Base-by-base conservation (phyloP, 1,284 basidiomycete species). In the Microbotryomycetes sp. region DNA sequence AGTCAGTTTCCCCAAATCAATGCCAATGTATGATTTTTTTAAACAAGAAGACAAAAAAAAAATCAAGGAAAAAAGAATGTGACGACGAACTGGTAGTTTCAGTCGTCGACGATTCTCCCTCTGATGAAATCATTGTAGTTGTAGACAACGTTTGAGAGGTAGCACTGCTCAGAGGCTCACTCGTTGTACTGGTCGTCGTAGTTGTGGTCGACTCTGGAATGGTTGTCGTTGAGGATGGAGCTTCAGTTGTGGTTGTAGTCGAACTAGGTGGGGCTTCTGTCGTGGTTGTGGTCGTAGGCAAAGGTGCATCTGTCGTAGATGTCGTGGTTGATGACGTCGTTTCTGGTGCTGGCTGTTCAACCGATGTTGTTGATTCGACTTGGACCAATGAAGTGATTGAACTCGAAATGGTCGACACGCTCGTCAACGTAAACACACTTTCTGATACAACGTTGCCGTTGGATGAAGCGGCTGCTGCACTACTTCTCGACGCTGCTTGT, bases 341-440 rank as follows among this genome's bases (percentile, higher is more conserved):
- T 26, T 7, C 16, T 23, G 31, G 30, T 32, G 48, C 48, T 36
- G 23, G 54, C 48, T 31, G 54, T 45, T 56, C 31, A 3, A 51
- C 52, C 1, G 58, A 52, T 3, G 56, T 36, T 25, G 49, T 52
- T 6, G 53, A 32, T 22, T 23, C 31, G 19, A 36, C 29, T 30
- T 19, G 9, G 19, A 30, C 31, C 7, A 31, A 25, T 19, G 36
- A 50, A 19, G 46, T 62, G 32, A 48, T 48, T 29, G 58, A 56
- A 23, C 57, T 59, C 6, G 64, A 62, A 26, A 50, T 54, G 50
- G 49, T 48, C 16, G 42, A 30, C 25, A 59, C 47, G 30, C 49
- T 65, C 15, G 28, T 26, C 9, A 30, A 46, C 3, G 32, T 49
- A 16, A 48, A 19, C n/a, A 29, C 42, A 5, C 36, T 36, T 9